Evolutionary conservation across 2,329 filamentous ascomycete genomes (phyloP).

Genomic region (Alternaria consortialis): DNA sequence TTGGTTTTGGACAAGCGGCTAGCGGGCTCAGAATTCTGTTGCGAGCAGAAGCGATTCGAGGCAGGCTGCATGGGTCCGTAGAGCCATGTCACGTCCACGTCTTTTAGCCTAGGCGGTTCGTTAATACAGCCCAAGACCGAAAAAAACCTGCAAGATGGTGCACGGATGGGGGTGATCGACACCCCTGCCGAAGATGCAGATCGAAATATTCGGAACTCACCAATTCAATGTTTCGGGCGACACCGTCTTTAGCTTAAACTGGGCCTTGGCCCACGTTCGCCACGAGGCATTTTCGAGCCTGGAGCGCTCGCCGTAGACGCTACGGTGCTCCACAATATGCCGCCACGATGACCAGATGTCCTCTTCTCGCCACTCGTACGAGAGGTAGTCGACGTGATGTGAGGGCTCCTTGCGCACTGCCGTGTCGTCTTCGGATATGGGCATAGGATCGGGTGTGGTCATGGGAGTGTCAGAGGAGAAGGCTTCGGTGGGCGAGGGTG

Average conservation of each 20-base stretch:
- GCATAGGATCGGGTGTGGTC: slow-evolving; percentile 64
- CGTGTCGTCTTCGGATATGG: slow-evolving; percentile 78
- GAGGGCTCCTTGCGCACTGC: slow-evolving; percentile 78
- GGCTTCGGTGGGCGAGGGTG: slow-evolving; percentile 63
- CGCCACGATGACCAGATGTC: slow-evolving; percentile 98
- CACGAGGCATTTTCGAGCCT: slow-evolving; percentile 95
- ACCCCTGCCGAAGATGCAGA: slow-evolving; percentile 32
- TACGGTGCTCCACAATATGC: slow-evolving; percentile 83
- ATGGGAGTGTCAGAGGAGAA: slow-evolving; percentile 53
- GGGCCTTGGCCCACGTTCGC: slow-evolving; percentile 95
- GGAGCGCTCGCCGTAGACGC: slow-evolving; percentile 80
- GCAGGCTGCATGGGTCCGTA: slow-evolving; percentile 90
- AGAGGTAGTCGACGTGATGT: slow-evolving; percentile 93
- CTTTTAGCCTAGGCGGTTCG: slow-evolving; percentile 76
- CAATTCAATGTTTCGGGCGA: slow-evolving; percentile 94
- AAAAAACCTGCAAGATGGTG: slow-evolving; percentile 28
- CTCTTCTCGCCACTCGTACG: slow-evolving; percentile 91
- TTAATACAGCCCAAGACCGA: slow-evolving; percentile 39
- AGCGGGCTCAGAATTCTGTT: slow-evolving; percentile 59
- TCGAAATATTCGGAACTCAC: slow-evolving; percentile 62
- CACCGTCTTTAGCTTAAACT: slow-evolving; percentile 85
- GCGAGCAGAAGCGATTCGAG: slow-evolving; percentile 62
- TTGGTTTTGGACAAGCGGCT: slow-evolving; percentile 67
- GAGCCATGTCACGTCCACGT: slow-evolving; percentile 96
- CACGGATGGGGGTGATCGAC: slow-evolving; percentile 43